Evolutionary conservation across 208 protist genomes (phyloP).

Genomic region (Crithidia expoeki): DNA sequence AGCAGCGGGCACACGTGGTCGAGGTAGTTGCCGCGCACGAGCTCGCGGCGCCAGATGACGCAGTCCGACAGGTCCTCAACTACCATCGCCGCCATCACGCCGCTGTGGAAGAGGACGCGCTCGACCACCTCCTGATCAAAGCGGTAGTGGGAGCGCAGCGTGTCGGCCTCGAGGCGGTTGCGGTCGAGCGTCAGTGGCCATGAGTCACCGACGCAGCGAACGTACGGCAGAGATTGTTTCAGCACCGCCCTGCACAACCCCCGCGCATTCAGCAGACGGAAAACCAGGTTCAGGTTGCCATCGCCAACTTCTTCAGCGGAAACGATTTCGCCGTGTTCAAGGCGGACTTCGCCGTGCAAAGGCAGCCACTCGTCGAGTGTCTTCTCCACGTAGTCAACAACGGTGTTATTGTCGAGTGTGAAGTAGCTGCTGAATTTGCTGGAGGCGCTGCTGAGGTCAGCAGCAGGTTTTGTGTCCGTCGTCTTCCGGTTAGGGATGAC

Average conservation of each 20-base stretch:
- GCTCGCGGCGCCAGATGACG: slow-evolving; percentile 39
- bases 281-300: slow-evolving; percentile 46
- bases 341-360: slow-evolving; percentile 10
- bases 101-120: slow-evolving; percentile 38
- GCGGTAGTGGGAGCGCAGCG: slow-evolving; percentile 36
- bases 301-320: slow-evolving; percentile 36
- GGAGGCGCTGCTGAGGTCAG: not conserved
- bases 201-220: slow-evolving; percentile 39
- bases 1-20: slow-evolving; percentile 35
- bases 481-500: not conserved
- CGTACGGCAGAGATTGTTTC: slow-evolving; percentile 43
- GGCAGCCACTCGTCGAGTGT: slow-evolving; percentile 24
- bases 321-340: slow-evolving; percentile 23
- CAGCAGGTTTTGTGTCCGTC: no score
- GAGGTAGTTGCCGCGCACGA: slow-evolving; percentile 31
- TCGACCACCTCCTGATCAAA: slow-evolving; percentile 26
- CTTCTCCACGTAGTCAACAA: slow-evolving; percentile 31
- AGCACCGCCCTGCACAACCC: slow-evolving; percentile 36
- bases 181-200: slow-evolving; percentile 44
- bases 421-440: slow-evolving; percentile 15
- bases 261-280: slow-evolving; percentile 28
- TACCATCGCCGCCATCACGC: slow-evolving; percentile 33
- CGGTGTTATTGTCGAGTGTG: slow-evolving; percentile 28
- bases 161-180: slow-evolving; percentile 47
- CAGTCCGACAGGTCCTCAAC: slow-evolving; percentile 41